These are phyloP conservation scores for Leishmania guyanensis DNA, from an alignment of 208 protist species.

Conservation along the genomic window DNA sequence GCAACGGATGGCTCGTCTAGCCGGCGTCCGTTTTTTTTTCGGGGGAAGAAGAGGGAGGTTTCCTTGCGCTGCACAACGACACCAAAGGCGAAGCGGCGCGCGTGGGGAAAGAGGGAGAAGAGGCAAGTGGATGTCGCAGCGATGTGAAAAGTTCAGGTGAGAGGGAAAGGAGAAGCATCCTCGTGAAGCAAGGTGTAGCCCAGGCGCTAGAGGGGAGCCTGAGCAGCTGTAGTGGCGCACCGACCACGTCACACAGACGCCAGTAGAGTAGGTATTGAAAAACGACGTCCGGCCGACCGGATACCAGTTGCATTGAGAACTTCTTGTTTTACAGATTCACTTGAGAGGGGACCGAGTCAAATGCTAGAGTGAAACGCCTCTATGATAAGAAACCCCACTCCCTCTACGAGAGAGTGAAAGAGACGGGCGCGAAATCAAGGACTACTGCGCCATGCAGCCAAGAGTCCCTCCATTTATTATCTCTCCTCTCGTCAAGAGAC, in stretches of 20 bases:
- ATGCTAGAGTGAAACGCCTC: too few species aligned
- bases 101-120: not conserved
- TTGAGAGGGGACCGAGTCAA: not conserved
- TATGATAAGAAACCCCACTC: constrained; percentile 1
- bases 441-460: not conserved
- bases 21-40: too few species aligned
- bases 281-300: not conserved
- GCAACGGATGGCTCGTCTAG: not conserved
- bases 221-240: not conserved
- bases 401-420: not conserved
- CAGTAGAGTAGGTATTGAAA: not conserved
- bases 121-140: too few species aligned
- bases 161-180: not conserved
- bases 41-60: not conserved
- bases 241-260: too few species aligned
- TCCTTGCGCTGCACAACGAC: not conserved
- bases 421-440: not conserved
- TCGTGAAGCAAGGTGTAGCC: not conserved
- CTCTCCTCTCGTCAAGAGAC: not conserved
- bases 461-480: not conserved
- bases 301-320: not conserved
- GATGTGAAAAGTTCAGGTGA: too few species aligned
- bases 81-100: not conserved
- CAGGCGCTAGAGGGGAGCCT: not conserved
- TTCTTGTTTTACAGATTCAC: not conserved